Evolutionary conservation across 108 stramenopile species (phyloP), one percentile per base, ranked within the genome.

Genomic region (Fistulifera solaris): DNA sequence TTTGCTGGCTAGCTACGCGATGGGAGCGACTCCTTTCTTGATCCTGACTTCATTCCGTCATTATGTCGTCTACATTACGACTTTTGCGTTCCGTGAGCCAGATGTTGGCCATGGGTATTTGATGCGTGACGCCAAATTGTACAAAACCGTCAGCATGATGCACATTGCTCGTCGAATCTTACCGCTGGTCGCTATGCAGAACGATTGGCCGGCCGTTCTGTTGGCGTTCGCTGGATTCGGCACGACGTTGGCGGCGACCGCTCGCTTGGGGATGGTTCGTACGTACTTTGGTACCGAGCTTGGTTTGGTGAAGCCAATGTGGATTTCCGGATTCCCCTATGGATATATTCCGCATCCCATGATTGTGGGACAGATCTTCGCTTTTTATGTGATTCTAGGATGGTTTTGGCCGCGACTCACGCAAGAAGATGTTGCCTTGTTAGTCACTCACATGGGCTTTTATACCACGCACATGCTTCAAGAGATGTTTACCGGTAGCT

Each of bases 271-370:
- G 4, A 72, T 77, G 66, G 70, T 68, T 52, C 76, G 76, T 15
- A 77, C 76, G 38, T 77, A 77, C 52, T 77, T 77, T 62, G 76
- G 76, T 22, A 56, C 62, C n/a, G 76, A 77, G 28, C 56, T 77
- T 8, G 76, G 70, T 10, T 77, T 77, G 48, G 70, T 71, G 38
- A 61, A 71, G 31, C 76, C 76, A 21, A 31, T 63, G 28, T 77
- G 76, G 76, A 68, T 77, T 48, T 45, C 22, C 17, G 76, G 76
- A 18, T 77, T 77, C 27, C 76, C 76, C 15, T 77, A 77, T 59
- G 63, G 63, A 44, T 62, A 48, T 25, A 77, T 77, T 53, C 76
- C 76, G 27, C 76, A 77, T 49, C 76, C 76, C 59, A 77, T 77
- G 76, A 77, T 77, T 49, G 70, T 71, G 22, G 76, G 76, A 27